Evolutionary conservation across 2,329 filamentous ascomycete genomes (phyloP).

Genomic region (Fusarium papillatum): DNA sequence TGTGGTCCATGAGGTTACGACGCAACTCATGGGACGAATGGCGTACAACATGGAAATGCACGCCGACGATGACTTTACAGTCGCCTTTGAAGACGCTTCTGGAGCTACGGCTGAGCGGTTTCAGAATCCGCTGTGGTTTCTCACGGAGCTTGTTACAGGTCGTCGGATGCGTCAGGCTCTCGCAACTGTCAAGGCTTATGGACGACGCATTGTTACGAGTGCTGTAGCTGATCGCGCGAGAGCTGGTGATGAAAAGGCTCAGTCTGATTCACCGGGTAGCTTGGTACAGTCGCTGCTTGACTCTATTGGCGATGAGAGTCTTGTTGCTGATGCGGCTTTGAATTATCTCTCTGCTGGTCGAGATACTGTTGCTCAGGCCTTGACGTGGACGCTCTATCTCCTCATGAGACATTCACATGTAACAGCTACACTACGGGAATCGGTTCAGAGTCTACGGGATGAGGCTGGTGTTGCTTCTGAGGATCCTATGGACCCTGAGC

Average conservation of each 20-base stretch:
- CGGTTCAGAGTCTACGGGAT: constrained; percentile 49
- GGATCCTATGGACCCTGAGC: constrained; percentile 33
- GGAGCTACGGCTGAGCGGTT: constrained; percentile 72
- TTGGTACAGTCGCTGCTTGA: constrained; percentile 73
- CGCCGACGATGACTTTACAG: constrained; percentile 70
- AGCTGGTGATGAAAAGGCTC: constrained; percentile 8
- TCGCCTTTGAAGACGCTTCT: constrained; percentile 73
- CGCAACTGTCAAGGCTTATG: constrained; percentile 65
- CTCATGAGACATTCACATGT: constrained; percentile 65
- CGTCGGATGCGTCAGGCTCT: constrained; percentile 64
- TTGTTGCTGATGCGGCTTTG: constrained; percentile 73
- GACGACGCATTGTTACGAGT: constrained; percentile 68
- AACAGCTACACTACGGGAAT: constrained; percentile 56
- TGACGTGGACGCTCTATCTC: constrained; percentile 75
- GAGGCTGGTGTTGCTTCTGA: neutral
- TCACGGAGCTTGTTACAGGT: constrained; percentile 67
- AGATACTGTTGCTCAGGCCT: constrained; percentile 74
- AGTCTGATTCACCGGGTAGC: constrained; percentile 60
- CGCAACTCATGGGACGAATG: constrained; percentile 76
- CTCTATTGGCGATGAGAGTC: constrained; percentile 64
- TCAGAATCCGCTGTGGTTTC: constrained; percentile 74
- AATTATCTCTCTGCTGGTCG: constrained; percentile 76
- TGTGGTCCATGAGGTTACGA: constrained; percentile 75
- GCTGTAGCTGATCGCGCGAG: constrained; percentile 57
- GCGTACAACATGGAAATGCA: constrained; percentile 79